Percentiles rank a stretch among this genome's conserved stretches.
phyloP scores from a whole-genome alignment of 371 early-diverging fungal genomes.

The Lichtheimia corymbifera region DNA sequence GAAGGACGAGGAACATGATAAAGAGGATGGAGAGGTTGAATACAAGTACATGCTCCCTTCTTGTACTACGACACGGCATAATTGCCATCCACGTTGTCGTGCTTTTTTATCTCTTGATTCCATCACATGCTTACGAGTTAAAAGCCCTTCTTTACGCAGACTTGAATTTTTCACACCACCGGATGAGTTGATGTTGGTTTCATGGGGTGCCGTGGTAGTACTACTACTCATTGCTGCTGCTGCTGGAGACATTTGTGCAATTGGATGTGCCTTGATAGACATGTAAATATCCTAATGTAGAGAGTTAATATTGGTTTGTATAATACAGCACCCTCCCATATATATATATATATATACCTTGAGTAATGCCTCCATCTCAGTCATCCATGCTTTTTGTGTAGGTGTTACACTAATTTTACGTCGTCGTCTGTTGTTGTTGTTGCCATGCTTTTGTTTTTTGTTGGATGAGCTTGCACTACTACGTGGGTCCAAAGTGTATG shows the following conservation, averaged over 20 bases:
- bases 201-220: no score
- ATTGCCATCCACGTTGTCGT: conserved; percentile 30
- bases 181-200: no score
- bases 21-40: neutral
- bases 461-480: no score
- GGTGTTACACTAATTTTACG: no score
- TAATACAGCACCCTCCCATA: no score
- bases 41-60: conserved; percentile 13
- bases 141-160: conserved; percentile 19
- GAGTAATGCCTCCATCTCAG: conserved; percentile 26
- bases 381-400: conserved; percentile 22
- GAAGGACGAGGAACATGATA: neutral
- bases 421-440: no score
- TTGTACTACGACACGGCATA: conserved; percentile 22
- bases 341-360: no score
- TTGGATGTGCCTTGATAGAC: conserved; percentile 22
- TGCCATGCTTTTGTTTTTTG: no score
- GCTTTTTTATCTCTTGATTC: conserved; percentile 26
- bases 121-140: conserved; percentile 39
- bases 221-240: neutral
- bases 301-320: no score
- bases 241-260: conserved; percentile 19
- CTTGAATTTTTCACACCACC: neutral
- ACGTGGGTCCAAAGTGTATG: no score
- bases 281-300: conserved; percentile 24